These are phyloP conservation scores for Acanthochlamys bracteata DNA, from an alignment of 106 monocot species.

Conservation along the genomic window DNA sequence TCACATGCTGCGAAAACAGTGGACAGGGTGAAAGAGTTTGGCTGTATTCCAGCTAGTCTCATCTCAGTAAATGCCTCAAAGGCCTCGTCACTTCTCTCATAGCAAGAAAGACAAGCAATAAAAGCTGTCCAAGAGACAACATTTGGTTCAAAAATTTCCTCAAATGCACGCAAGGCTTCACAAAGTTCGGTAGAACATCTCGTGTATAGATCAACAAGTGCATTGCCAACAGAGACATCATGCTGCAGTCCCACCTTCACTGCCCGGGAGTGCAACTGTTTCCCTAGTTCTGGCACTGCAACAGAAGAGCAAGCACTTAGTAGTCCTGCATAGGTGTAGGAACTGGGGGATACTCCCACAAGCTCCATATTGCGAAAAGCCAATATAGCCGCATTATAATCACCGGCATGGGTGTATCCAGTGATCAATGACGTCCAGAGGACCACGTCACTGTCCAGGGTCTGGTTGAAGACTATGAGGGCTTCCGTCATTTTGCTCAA, in stretches of 20 bases:
- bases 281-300: slow-evolving; percentile 26
- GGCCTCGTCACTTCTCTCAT: slow-evolving; percentile 26
- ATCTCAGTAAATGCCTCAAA: slow-evolving; percentile 40
- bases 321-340: slow-evolving; percentile 56
- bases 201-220: slow-evolving; percentile 60
- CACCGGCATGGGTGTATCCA: slow-evolving; percentile 30
- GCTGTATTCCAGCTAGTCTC: slow-evolving; percentile 36
- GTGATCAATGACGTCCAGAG: slow-evolving; percentile 61
- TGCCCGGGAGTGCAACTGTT: slow-evolving; percentile 44
- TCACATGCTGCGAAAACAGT: slow-evolving; percentile 42
- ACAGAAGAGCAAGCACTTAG: slow-evolving; percentile 32
- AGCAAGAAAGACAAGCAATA: slow-evolving; percentile 26
- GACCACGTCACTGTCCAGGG: slow-evolving; percentile 38
- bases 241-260: slow-evolving; percentile 38
- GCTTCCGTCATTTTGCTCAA: slow-evolving; percentile 38
- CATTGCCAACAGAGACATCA: slow-evolving; percentile 64
- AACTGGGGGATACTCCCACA: slow-evolving; percentile 27
- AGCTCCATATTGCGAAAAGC: slow-evolving; percentile 36
- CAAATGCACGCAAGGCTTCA: slow-evolving; percentile 25
- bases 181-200: slow-evolving; percentile 30
- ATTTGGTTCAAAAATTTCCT: slow-evolving; percentile 39
- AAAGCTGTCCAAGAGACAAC: slow-evolving; percentile 72
- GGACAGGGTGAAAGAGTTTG: slow-evolving; percentile 63
- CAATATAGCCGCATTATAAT: slow-evolving; percentile 25
- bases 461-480: slow-evolving; percentile 29